Evolutionary conservation across 1,284 basidiomycete species (phyloP), one percentile per base, ranked within the genome.

Genomic region (Malassezia furfur): DNA sequence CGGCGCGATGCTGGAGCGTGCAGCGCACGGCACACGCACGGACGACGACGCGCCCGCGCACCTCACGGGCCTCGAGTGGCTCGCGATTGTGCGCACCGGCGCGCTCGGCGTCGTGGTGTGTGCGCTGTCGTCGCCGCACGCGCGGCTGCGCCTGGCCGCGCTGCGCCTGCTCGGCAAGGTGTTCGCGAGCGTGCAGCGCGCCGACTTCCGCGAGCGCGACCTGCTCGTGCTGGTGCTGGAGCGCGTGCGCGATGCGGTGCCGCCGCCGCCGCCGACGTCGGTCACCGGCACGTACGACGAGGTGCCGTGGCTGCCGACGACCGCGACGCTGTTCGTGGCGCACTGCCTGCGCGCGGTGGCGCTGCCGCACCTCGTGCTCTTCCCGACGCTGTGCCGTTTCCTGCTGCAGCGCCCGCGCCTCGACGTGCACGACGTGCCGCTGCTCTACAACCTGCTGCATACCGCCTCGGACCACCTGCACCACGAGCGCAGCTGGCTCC

Each of bases 371-470:
- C 83, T 84, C 53, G 86, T 87, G 76, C 81, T 85, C 37, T 91
- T 89, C 70, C 88, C 88, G 0, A 73, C 84, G 22, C 83, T 85
- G 1, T 83, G 85, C 4, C 81, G 84, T 5, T 91, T 91, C 79
- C 80, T 93, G 7, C 79, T 93, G 0, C 88, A 91, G 75, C 81
- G 89, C 22, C 84, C 87, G 0, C 78, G 81, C 40, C 77, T 91
- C 10, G 88, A 91, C 70, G 76, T 77, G 0, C 76, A 72, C 5
- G 89, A 93, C 68, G 85, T 91, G 1, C 90, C 90, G 0, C 81
- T 91, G 81, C 77, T 94, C 34, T 89, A 87, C 74, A 80, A 80
- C 11, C 84, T 91, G 82, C 78, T 96, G 2, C 93, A 90, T 72
- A 76, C 78, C 7, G 79, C 84, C 1, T 78, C 78, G 19, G 84